phyloP scores from a whole-genome alignment of 441 rosid species.

The Adansonia gregorii region DNA sequence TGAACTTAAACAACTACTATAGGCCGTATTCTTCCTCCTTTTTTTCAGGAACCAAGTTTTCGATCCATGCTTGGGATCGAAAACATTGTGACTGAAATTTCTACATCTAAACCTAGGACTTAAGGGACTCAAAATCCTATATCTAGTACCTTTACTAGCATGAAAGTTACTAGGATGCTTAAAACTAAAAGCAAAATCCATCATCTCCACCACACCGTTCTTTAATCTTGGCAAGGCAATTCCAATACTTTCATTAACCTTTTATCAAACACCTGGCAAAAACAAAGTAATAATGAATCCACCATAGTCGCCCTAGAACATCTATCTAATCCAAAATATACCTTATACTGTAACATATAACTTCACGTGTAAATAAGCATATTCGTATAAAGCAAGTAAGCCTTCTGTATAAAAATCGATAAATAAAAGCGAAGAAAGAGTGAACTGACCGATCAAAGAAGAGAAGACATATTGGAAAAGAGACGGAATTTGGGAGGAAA shows the following conservation, averaged over 20 bases:
- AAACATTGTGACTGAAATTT: conserved; percentile 39
- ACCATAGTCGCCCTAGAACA: neutral
- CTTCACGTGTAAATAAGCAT: neutral
- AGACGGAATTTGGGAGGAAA: conserved; percentile 35
- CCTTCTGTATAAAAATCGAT: neutral
- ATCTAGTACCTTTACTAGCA: conserved; percentile 38
- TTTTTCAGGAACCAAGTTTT: conserved; percentile 35
- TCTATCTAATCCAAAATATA: neutral
- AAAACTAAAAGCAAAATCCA: conserved; percentile 61
- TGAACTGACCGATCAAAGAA: conserved; percentile 42
- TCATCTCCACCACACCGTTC: conserved; percentile 30
- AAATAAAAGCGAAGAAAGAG: conserved; percentile 11
- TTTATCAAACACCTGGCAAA: conserved; percentile 49
- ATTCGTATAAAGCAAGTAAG: neutral
- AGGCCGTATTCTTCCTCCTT: conserved; percentile 34
- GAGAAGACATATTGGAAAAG: conserved; percentile 22
- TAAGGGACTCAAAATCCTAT: conserved; percentile 36
- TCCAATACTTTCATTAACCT: conserved; percentile 39
- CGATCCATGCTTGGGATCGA: conserved; percentile 36
- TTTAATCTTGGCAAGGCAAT: conserved; percentile 18
- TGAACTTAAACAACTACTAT: conserved; percentile 36
- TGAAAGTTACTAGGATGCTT: conserved; percentile 44
- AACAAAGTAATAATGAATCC: neutral
- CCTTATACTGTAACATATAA: neutral
- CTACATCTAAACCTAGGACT: conserved; percentile 44